A percentile compares a stretch with the other conserved stretches of the same genome.
These are phyloP conservation scores for Petunia hybrid DNA, from an alignment of 305 asterid genomes.

Conservation along the genomic window DNA sequence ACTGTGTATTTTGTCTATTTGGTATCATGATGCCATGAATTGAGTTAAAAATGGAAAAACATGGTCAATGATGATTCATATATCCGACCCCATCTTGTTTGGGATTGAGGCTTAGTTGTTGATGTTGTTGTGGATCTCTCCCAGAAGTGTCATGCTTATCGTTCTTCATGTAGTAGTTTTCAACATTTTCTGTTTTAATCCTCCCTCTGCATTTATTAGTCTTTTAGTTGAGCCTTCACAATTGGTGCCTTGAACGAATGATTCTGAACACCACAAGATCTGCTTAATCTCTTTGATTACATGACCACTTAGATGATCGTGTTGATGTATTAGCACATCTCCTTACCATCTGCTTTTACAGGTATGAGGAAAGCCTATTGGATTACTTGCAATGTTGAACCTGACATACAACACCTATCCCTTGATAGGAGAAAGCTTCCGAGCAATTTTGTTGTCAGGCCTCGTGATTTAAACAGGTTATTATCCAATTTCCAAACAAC, in stretches of 20 bases:
- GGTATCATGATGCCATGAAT: too few relatives aligned
- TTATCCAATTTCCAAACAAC: constrained; percentile 85
- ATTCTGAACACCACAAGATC: background rate
- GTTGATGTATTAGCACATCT: constrained; percentile 26
- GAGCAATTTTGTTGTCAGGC: constrained; percentile 84
- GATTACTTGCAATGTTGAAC: constrained; percentile 87
- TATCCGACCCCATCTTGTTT: too few relatives aligned
- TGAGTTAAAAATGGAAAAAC: too few relatives aligned
- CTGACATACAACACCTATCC: constrained; percentile 84
- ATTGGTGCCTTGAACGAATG: background rate
- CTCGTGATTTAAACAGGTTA: constrained; percentile 86
- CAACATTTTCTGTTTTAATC: constrained; percentile 17
- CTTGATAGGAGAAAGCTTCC: constrained; percentile 90
- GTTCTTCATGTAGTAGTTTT: background rate
- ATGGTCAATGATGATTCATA: too few relatives aligned
- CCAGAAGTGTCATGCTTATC: constrained; percentile 1
- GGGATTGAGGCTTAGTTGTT: too few relatives aligned
- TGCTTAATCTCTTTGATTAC: constrained; percentile 11
- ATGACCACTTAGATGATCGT: constrained; percentile 4
- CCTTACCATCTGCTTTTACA: constrained; percentile 44
- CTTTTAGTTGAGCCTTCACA: background rate
- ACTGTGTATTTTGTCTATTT: background rate
- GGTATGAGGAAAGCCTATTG: constrained; percentile 91
- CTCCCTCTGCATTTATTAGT: constrained; percentile 2
- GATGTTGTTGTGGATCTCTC: too few relatives aligned